phyloP scores from a whole-genome alignment of 495 filamentous ascomycete species.

The Daldinia loculata region DNA sequence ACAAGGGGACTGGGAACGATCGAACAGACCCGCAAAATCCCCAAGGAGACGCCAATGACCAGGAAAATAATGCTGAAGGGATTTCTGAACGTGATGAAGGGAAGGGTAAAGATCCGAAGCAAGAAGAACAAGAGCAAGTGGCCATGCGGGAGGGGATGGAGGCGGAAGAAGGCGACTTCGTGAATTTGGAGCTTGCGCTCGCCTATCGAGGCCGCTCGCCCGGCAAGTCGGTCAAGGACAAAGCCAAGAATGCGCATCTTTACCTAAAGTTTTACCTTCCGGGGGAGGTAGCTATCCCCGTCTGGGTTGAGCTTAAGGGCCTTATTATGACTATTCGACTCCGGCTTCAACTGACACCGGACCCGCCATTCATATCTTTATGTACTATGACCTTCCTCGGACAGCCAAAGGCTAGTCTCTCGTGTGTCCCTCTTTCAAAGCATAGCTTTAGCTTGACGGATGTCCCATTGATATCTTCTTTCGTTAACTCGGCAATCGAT shows the following conservation, averaged over 20 bases:
- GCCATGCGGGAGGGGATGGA: conserved; percentile 71
- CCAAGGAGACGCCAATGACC: conserved; percentile 46
- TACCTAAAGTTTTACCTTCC: conserved; percentile 74
- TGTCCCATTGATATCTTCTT: conserved; percentile 73
- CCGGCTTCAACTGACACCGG: conserved; percentile 72
- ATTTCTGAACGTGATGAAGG: no score
- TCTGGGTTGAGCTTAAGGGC: conserved; percentile 77
- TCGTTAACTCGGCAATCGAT: conserved; percentile 76
- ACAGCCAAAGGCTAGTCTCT: conserved; percentile 75
- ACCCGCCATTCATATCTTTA: conserved; percentile 75
- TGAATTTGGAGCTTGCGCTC: conserved; percentile 75
- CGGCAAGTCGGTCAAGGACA: conserved; percentile 63
- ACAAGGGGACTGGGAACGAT: conserved; percentile 55
- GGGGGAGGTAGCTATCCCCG: conserved; percentile 65
- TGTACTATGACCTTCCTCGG: conserved; percentile 78
- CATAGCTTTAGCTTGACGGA: conserved; percentile 75
- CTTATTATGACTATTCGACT: conserved; percentile 71
- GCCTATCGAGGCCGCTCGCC: conserved; percentile 69
- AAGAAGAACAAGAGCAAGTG: conserved; percentile 54
- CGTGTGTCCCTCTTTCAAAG: conserved; percentile 72
- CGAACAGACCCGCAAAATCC: conserved; percentile 56
- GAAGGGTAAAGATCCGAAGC: conserved; percentile 33
- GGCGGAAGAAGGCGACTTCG: conserved; percentile 76
- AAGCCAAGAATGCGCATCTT: conserved; percentile 74
- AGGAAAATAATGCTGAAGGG: conserved; percentile 40